These are phyloP conservation scores for Schwanniomyces pseudopolymorphus DNA, from an alignment of 805 yeast genomes.

Conservation along the genomic window DNA sequence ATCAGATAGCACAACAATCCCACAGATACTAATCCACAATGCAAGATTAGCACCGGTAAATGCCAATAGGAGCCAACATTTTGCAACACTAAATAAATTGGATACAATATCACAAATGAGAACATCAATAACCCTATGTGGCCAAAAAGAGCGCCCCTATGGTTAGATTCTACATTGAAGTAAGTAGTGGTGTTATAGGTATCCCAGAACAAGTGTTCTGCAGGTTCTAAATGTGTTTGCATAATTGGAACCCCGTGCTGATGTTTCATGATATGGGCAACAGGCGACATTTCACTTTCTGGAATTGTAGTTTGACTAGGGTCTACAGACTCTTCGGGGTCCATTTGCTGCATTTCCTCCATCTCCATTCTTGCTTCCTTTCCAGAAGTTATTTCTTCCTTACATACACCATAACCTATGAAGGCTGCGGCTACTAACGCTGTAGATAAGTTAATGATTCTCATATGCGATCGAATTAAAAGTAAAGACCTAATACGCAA, in stretches of 20 bases:
- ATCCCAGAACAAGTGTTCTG: conserved; percentile 77
- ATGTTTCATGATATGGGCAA: conserved; percentile 39
- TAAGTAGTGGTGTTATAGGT: conserved; percentile 74
- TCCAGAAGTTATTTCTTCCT: conserved; percentile 31
- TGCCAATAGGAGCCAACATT: conserved; percentile 59
- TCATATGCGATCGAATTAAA: background rate
- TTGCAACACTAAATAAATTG: conserved; percentile 64
- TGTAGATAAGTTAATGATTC: background rate
- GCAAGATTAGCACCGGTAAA: conserved; percentile 53
- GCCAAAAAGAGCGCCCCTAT: conserved; percentile 49
- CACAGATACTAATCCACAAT: conserved; percentile 44
- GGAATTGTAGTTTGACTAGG: conserved; percentile 7
- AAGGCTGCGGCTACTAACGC: conserved; percentile 43
- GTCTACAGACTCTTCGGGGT: conserved; percentile 15
- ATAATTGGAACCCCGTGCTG: conserved; percentile 77
- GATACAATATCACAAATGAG: conserved; percentile 59
- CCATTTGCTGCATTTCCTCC: conserved; percentile 21
- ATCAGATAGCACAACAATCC: conserved; percentile 57
- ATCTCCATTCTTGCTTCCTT: conserved; percentile 17
- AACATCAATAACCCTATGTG: conserved; percentile 51
- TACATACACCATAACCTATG: conserved; percentile 91
- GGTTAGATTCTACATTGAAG: conserved; percentile 53
- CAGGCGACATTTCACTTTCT: conserved; percentile 17
- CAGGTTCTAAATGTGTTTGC: conserved; percentile 62
- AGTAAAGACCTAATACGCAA: background rate